Conservation (phyloP, 179 eudicot species). For the Carnegiea gigantea region DNA sequence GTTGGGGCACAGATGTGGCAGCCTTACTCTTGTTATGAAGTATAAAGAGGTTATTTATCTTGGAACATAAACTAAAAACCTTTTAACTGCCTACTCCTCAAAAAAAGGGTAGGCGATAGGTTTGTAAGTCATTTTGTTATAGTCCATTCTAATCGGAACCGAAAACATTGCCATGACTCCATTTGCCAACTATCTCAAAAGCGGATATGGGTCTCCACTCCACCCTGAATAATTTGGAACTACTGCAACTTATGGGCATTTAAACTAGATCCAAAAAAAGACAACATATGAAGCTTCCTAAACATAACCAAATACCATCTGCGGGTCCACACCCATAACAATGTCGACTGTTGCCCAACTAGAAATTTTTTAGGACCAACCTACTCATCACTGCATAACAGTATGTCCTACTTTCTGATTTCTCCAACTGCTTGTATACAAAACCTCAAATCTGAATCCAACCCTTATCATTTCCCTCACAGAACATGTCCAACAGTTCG, state of each 20-base stretch:
- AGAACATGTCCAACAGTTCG: background rate
- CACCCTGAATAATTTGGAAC: too few species aligned
- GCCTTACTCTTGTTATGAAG: background rate
- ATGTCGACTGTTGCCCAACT: background rate
- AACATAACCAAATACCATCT: background rate
- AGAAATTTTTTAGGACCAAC: background rate
- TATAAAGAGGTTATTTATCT: background rate
- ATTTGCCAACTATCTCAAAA: too few species aligned
- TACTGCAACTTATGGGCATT: background rate
- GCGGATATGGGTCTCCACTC: too few species aligned
- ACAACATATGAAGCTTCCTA: background rate
- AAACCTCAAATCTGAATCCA: background rate
- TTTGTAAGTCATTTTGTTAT: too few species aligned
- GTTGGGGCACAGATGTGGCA: background rate
- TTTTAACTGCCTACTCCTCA: too few species aligned
- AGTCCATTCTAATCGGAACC: too few species aligned
- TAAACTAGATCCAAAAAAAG: background rate
- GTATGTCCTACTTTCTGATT: background rate
- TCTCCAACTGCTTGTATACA: background rate
- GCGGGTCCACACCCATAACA: background rate
- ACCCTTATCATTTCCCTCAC: background rate
- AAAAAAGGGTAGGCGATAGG: too few species aligned
- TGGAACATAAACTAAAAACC: background rate
- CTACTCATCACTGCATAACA: background rate
- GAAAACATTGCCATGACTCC: too few species aligned